Evolutionary conservation across 208 protist species (phyloP).

Genomic region (Acanthamoeba royreba): DNA sequence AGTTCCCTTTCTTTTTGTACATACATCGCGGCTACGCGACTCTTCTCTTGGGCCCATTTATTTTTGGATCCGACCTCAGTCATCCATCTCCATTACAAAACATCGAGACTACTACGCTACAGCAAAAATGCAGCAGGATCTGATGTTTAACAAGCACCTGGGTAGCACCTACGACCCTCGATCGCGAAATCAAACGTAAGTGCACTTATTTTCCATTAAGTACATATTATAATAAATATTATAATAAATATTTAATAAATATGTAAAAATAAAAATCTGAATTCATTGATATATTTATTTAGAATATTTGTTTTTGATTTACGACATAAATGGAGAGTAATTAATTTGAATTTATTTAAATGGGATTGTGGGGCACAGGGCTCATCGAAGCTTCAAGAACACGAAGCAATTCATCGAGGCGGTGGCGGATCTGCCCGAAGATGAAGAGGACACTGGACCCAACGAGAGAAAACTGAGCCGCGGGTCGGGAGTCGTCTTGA

Average conservation of each 20-base stretch:
- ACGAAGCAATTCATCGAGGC: constrained; percentile 32
- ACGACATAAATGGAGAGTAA: no score
- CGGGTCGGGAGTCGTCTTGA: neutral
- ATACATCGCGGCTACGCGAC: no score
- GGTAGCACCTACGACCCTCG: neutral
- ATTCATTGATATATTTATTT: no score
- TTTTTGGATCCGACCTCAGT: no score
- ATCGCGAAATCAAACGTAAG: neutral
- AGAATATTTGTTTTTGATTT: neutral
- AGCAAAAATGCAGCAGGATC: neutral
- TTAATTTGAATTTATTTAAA: neutral
- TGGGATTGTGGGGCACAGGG: neutral
- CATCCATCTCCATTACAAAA: no score
- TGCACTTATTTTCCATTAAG: neutral
- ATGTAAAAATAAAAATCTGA: no score
- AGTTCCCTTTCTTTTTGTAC: no score
- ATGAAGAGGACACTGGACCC: neutral
- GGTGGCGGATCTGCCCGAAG: neutral
- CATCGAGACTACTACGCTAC: no score
- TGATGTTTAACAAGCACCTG: neutral
- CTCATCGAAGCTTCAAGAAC: constrained; percentile 29
- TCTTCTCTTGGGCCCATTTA: no score
- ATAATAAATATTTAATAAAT: no score
- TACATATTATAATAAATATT: no score
- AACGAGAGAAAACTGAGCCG: neutral